Conservation (phyloP, 202 grass and related monocot genomes). For the Setaria italica region DNA sequence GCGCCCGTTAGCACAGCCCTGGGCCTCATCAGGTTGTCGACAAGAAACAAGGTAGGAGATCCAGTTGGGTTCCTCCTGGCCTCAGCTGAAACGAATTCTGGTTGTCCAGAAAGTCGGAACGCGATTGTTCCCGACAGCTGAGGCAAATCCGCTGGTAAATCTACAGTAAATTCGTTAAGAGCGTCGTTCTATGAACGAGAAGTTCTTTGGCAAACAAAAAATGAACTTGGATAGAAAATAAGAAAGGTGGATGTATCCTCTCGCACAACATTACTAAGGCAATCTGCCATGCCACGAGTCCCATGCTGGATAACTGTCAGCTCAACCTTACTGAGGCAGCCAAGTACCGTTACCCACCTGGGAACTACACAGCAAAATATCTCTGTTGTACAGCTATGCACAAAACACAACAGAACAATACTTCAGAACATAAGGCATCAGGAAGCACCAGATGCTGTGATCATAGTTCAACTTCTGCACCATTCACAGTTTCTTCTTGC, state of each 20-base stretch:
- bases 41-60: too few species aligned
- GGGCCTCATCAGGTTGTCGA: too few species aligned
- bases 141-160: too few species aligned
- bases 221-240: neutral
- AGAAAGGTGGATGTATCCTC: neutral
- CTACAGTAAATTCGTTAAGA: too few species aligned
- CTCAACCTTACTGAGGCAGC: constrained; percentile 9
- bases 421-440: neutral
- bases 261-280: neutral
- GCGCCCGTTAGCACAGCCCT: too few species aligned
- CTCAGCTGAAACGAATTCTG: too few species aligned
- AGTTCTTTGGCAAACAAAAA: neutral
- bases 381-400: constrained; percentile 50
- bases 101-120: too few species aligned
- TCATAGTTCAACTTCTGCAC: constrained; percentile 22
- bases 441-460: neutral
- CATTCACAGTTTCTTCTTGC: constrained; percentile 36
- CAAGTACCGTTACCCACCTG: neutral
- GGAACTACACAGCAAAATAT: constrained; percentile 41
- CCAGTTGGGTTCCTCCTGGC: too few species aligned
- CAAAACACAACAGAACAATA: constrained; percentile 14
- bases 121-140: too few species aligned
- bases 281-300: neutral
- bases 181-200: neutral
- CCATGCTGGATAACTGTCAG: neutral